phyloP scores from a whole-genome alignment of 768 basidiomycete genomes.

The Guyanaporus albipodus region DNA sequence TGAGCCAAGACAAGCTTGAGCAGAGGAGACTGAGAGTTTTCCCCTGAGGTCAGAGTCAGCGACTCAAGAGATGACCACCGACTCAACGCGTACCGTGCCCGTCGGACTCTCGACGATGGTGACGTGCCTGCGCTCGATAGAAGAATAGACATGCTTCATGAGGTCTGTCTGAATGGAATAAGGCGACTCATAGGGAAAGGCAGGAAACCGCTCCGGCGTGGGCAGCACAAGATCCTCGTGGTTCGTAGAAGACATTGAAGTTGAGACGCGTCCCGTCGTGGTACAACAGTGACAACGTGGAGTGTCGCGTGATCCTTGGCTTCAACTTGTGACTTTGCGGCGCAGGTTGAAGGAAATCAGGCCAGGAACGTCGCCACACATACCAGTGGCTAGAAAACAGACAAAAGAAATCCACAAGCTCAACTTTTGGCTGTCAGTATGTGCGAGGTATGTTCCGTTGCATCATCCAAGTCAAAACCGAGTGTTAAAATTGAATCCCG shows the following conservation, averaged over 20 bases:
- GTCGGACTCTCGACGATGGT: constrained; percentile 88
- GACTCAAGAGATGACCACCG: background rate
- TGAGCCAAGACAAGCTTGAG: constrained; percentile 70
- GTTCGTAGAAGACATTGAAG: constrained; percentile 5
- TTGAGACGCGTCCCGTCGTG: constrained; percentile 10
- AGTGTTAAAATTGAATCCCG: too few relatives aligned
- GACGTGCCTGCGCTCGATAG: constrained; percentile 71
- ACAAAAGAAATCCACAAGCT: too few relatives aligned
- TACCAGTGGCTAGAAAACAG: too few relatives aligned
- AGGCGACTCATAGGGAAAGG: constrained; percentile 81
- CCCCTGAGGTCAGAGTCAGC: constrained; percentile 47
- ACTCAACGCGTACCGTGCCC: constrained; percentile 59
- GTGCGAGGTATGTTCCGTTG: too few relatives aligned
- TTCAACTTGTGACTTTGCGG: too few relatives aligned
- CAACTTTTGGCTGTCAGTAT: too few relatives aligned
- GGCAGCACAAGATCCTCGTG: constrained; percentile 37
- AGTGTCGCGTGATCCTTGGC: constrained; percentile 11
- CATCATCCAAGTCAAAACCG: too few relatives aligned
- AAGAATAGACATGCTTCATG: constrained; percentile 81
- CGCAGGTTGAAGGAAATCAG: too few relatives aligned
- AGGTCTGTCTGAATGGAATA: constrained; percentile 83
- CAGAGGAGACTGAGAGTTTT: constrained; percentile 83
- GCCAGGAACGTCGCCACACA: too few relatives aligned
- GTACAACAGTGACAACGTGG: background rate
- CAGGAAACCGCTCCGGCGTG: constrained; percentile 65